Percentiles rank a stretch among this genome's conserved stretches.
Conservation (phyloP, 2,329 filamentous ascomycete species). For the Fusarium continuum region DNA sequence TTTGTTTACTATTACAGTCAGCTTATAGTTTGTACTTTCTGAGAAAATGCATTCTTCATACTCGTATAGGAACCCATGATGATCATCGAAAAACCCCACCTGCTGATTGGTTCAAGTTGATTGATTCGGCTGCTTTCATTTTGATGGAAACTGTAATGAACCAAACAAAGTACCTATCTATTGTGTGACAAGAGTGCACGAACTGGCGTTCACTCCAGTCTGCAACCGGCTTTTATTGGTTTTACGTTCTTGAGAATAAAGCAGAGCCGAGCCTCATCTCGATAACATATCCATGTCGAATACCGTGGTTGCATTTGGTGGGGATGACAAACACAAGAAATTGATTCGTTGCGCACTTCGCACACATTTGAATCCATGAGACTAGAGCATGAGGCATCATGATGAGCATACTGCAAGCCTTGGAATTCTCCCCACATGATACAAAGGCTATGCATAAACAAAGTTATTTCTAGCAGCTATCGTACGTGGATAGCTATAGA, state of each 20-base stretch:
- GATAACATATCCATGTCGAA: background rate
- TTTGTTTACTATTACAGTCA: no score
- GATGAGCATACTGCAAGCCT: background rate
- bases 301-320: background rate
- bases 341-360: slow-evolving; percentile 33
- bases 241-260: no score
- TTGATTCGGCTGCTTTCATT: background rate
- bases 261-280: background rate
- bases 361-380: background rate
- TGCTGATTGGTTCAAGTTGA: background rate
- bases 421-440: background rate
- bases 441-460: background rate
- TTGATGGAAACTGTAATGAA: background rate
- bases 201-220: no score
- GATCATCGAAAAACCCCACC: no score
- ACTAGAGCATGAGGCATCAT: slow-evolving; percentile 1
- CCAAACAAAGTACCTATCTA: background rate
- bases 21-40: no score
- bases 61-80: no score
- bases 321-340: slow-evolving; percentile 33
- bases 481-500: background rate
- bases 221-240: no score
- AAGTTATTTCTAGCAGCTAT: no score
- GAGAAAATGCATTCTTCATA: no score
- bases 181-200: background rate